Evolutionary conservation across 73 alveolate genomes (phyloP), one percentile per base, ranked within the genome.

Genomic region (Paramecium tetraurelia): DNA sequence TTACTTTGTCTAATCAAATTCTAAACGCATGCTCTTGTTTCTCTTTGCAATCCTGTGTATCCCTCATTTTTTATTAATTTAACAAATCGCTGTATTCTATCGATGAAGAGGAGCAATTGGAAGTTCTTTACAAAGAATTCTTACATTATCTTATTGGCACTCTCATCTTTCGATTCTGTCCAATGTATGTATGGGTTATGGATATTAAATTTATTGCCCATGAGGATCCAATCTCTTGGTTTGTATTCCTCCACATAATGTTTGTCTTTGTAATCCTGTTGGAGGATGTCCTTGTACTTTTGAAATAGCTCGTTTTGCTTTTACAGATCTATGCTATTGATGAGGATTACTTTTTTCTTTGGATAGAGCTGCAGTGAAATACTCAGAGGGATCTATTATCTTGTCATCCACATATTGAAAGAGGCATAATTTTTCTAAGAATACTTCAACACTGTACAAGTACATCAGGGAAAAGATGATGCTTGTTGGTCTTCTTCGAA

Each of bases 181-280:
- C 59, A 48, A 48, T 48, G 59, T n/a, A 80, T 44, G 40, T 80
- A 80, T 24, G 90, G 90, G 46, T 80, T 80, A 80, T 80, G 75
- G 48, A 80, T 48, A 80, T 80, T 80, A 35, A 80, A 80, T 80
- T 80, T 80, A 80, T 80, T 80, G 14, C 90, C 90, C 43, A 41
- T 31, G 46, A 80, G 46, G 1, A 80, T 46, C 75, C 76, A 44
- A 31, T 80, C 90, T 41, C 21, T 14, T 12, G 21, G 48, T 40
- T 40, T 40, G 48, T 40, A 40, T 7, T 40, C 48, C 10, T 40
- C 48, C 2, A 40, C 48, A 40, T 44, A 41, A 46, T 80, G 43
- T 22, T 80, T 20, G 4, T 41, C 75, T 46, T 80, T 10, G 50
- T 44, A 43, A 46, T 80, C 90, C 21, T 80, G 5, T 46, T 44